Conservation (phyloP, 768 basidiomycete species). For the Russula olivacea region DNA sequence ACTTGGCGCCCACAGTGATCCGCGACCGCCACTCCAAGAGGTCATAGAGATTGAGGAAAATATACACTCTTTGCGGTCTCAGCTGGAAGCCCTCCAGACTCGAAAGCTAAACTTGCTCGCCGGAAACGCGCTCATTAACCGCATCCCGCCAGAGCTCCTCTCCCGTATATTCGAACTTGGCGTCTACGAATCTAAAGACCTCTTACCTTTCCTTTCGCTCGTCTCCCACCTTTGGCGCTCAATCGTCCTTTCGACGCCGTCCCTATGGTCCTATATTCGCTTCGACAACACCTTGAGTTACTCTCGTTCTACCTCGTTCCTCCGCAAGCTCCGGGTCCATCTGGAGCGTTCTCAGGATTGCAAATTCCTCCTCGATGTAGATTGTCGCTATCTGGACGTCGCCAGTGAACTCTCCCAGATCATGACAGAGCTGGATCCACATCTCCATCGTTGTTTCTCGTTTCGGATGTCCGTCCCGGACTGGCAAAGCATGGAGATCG, state of each 20-base stretch:
- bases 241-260: constrained; percentile 28
- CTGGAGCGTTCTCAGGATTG: constrained; percentile 30
- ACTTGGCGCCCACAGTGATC: constrained; percentile 26
- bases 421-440: constrained; percentile 29
- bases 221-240: constrained; percentile 30
- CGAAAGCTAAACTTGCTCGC: constrained; percentile 27
- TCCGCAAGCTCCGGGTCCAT: constrained; percentile 27
- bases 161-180: constrained; percentile 32
- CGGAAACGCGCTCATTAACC: constrained; percentile 28
- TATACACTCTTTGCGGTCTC: constrained; percentile 27
- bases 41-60: constrained; percentile 28
- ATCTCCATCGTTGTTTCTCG: constrained; percentile 31
- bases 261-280: constrained; percentile 31
- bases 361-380: constrained; percentile 30
- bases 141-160: constrained; percentile 31
- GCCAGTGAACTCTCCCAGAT: constrained; percentile 26
- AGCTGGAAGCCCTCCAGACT: constrained; percentile 27
- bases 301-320: constrained; percentile 27
- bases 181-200: constrained; percentile 27
- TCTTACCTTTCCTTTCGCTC: constrained; percentile 27
- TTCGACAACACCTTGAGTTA: constrained; percentile 29
- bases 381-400: constrained; percentile 29
- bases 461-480: constrained; percentile 30
- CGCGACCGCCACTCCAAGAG: constrained; percentile 26
- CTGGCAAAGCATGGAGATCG: constrained; percentile 30